Percentiles rank a stretch among this genome's conserved stretches.
Evolutionary conservation across 495 filamentous ascomycete species (phyloP).

Genomic region (Aspergillus egyptiacus): DNA sequence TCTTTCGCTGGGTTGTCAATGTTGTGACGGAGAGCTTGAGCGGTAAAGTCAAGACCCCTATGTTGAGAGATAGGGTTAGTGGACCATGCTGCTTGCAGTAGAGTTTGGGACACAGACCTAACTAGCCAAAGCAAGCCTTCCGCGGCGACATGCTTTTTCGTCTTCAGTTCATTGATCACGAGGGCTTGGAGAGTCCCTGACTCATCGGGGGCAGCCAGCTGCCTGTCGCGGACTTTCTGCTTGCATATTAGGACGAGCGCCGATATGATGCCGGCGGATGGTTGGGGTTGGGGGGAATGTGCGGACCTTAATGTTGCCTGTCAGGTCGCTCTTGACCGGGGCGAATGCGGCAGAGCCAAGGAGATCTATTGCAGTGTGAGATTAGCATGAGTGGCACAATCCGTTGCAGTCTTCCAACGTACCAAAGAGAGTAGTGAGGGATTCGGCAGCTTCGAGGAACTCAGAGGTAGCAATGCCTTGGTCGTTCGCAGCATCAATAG

Average conservation of each 20-base stretch:
- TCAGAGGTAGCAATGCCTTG: conserved; percentile 74
- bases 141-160: conserved; percentile 74
- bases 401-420: too few species aligned
- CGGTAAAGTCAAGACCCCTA: conserved; percentile 90
- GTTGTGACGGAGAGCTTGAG: conserved; percentile 75
- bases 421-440: conserved; percentile 84
- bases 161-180: conserved; percentile 77
- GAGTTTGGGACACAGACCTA: conserved; percentile 52
- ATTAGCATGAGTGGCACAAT: neutral
- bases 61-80: conserved; percentile 3
- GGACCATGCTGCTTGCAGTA: neutral
- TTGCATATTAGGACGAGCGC: conserved; percentile 9
- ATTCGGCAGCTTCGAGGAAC: conserved; percentile 88
- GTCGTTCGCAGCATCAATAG: conserved; percentile 62
- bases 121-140: conserved; percentile 90
- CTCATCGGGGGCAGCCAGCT: conserved; percentile 66
- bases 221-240: conserved; percentile 87
- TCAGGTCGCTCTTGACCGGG: conserved; percentile 84
- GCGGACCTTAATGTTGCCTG: conserved; percentile 82
- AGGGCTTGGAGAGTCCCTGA: conserved; percentile 79
- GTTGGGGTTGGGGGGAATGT: too few species aligned
- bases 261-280: conserved; percentile 1
- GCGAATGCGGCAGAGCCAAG: conserved; percentile 77
- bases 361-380: conserved; percentile 49
- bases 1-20: conserved; percentile 59